Evolutionary conservation across 2,329 filamentous ascomycete species (phyloP), one percentile per base, ranked within the genome.

Genomic region (Magnaporthales sp.): DNA sequence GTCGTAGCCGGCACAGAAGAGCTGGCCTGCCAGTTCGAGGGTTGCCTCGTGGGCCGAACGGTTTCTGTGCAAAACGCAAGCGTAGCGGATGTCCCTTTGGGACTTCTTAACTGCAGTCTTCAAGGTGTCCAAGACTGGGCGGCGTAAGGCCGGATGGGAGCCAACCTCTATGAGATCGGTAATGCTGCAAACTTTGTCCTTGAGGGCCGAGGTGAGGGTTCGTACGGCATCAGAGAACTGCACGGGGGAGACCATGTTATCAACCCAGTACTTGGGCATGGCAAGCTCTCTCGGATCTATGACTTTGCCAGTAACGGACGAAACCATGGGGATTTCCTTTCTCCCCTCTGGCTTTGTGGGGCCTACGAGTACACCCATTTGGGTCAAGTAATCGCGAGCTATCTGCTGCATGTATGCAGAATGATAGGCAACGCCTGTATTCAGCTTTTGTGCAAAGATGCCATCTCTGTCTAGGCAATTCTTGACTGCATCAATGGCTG

Each of bases 351-450:
- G 29, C 19, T 19, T 32, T 32, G 63, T 31, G 4, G 67, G 64
- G 15, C 66, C 62, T 10, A 38, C 29, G 38, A 13, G 26, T 24
- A 13, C 30, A 38, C 69, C 62, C 60, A 71, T 66, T 22, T 67
- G 63, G 19, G 67, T 68, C 32, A 70, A 68, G 66, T 74, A 74
- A 3, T 67, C 67, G 8, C 67, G 65, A 46, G 70, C 69, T 0
- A 69, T 66, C 0, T 67, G 66, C 29, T 63, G 64, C 72, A 75
- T 77, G 38, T 72, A 71, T 61, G 72, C 71, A 3, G 76, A 77
- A 67, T 77, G 76, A 67, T 77, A 77, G 19, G 77, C 76, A 24
- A 70, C 72, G 46, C 72, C 71, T 3, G 77, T 74, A 24, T 70
- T 69, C n/a, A 78, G 71, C 15, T 56, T 46, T 54, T 58, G 63